phyloP scores from a whole-genome alignment of 2,329 filamentous ascomycete genomes.

The Coleophoma crateriformis region DNA sequence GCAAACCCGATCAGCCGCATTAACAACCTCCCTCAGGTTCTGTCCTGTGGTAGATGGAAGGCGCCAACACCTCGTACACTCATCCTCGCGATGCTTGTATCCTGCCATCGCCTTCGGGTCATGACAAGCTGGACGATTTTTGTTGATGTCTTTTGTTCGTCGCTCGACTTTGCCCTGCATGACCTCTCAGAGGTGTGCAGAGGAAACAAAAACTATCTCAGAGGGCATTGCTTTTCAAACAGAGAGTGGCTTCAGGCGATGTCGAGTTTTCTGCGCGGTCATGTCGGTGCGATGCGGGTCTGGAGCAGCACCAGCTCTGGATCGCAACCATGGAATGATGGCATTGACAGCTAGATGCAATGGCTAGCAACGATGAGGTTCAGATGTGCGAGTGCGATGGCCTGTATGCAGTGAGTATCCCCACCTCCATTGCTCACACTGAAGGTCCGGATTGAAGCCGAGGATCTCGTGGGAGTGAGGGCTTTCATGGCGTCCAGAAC shows the following conservation, averaged over 20 bases:
- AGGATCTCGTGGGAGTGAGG: not conserved
- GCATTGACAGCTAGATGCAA: conserved; percentile 7
- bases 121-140: conserved; percentile 73
- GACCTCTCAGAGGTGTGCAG: conserved; percentile 38
- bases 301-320: conserved; percentile 14
- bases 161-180: conserved; percentile 54
- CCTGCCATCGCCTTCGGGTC: conserved; percentile 28
- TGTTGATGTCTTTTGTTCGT: conserved; percentile 93
- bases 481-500: conserved; percentile 22
- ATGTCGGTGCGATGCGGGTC: conserved; percentile 10
- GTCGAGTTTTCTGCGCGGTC: conserved; percentile 14
- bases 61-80: conserved; percentile 24
- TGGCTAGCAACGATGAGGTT: conserved; percentile 6
- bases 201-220: conserved; percentile 93
- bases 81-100: conserved; percentile 17
- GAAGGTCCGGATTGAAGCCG: conserved; percentile 3
- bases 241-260: conserved; percentile 52
- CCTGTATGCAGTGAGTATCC: conserved; percentile 18
- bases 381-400: conserved; percentile 10
- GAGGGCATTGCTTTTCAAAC: conserved; percentile 79
- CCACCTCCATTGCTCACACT: conserved; percentile 9
- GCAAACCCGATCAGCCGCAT: conserved; percentile 59
- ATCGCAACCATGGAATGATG: conserved; percentile 11
- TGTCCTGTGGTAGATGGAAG: conserved; percentile 23
- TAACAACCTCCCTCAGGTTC: conserved; percentile 51